A percentile compares a stretch with the other conserved stretches of the same genome.
phyloP scores from a whole-genome alignment of 495 filamentous ascomycete species.

The Pseudoneurospora amorphoporcata region DNA sequence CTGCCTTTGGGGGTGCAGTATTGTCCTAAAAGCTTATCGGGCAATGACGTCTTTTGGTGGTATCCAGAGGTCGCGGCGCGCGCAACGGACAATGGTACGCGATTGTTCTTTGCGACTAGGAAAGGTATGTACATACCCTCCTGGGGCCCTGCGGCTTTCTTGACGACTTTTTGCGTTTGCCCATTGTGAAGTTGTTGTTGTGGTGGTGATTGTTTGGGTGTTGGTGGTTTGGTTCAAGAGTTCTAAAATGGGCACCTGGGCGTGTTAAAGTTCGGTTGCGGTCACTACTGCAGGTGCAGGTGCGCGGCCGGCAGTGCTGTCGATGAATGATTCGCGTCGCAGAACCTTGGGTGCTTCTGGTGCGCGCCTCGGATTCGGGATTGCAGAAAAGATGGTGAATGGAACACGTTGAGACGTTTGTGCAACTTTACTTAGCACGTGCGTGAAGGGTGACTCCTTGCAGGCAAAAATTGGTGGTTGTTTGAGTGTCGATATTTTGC shows the following conservation, averaged over 20 bases:
- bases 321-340: background rate
- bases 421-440: background rate
- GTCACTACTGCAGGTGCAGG: background rate
- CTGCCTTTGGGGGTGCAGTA: background rate
- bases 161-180: slow-evolving; percentile 93
- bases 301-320: background rate
- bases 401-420: background rate
- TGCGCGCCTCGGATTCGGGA: background rate
- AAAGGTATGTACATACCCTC: slow-evolving; percentile 47
- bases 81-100: background rate
- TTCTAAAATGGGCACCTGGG: background rate
- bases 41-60: background rate
- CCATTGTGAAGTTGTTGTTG: slow-evolving; percentile 30
- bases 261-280: background rate
- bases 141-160: slow-evolving; percentile 72
- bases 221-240: background rate
- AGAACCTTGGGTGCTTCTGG: background rate
- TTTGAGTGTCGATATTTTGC: background rate
- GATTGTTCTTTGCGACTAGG: background rate
- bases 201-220: background rate
- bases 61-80: background rate
- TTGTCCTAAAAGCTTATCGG: background rate
- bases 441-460: background rate
- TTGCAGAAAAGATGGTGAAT: background rate
- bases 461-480: background rate